phyloP scores from a whole-genome alignment of 139 green algal genomes.

The Coelastrella sp. region DNA sequence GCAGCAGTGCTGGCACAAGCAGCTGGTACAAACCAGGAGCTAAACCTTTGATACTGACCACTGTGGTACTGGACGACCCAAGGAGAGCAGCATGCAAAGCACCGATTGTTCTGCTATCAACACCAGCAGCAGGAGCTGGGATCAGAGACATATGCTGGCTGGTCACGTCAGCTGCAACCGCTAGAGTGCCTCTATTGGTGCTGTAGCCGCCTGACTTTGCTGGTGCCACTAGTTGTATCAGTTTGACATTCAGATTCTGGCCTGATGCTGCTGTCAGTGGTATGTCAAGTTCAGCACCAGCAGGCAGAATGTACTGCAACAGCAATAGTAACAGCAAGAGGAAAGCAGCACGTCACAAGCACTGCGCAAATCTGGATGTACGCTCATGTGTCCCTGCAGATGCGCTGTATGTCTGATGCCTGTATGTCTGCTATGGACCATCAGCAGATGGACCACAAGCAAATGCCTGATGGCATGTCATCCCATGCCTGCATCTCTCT shows the following conservation, averaged over 20 bases:
- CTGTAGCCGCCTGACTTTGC: background rate
- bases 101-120: background rate
- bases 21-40: constrained; percentile 24
- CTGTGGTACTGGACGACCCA: background rate
- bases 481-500: too few relatives aligned
- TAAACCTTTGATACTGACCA: constrained; percentile 8
- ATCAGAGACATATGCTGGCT: background rate
- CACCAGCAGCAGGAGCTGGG: background rate
- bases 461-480: too few relatives aligned
- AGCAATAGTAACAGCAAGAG: background rate
- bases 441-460: too few relatives aligned
- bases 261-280: background rate
- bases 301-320: constrained; percentile 24
- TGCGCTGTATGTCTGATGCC: too few relatives aligned
- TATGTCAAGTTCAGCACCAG: background rate
- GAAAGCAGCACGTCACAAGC: too few relatives aligned
- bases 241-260: background rate
- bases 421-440: too few relatives aligned
- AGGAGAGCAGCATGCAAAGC: background rate
- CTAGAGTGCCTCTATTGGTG: background rate
- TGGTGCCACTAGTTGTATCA: background rate
- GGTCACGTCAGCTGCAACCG: background rate
- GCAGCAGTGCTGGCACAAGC: constrained; percentile 25
- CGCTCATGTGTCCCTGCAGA: too few relatives aligned
- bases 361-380: too few relatives aligned